Base-by-base conservation (phyloP, 1,139 yeast genomes). In the Sugiyamaella japonica region DNA sequence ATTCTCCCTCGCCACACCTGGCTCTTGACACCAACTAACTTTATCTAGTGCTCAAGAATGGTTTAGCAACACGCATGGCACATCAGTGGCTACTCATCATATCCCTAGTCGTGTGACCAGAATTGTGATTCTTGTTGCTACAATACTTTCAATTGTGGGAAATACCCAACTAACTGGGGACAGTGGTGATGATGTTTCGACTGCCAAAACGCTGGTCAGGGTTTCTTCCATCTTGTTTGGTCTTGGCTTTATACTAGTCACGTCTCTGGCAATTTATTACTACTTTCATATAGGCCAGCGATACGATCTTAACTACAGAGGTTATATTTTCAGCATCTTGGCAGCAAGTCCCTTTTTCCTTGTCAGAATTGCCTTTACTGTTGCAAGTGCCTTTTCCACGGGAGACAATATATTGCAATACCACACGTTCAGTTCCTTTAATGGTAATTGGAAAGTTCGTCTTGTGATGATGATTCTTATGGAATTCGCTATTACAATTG, bases 401-500 rank as follows among this genome's bases (percentile, higher is more conserved):
- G 9, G 31, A 29, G 40, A 20, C 9, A 41, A 53, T n/a, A 15
- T 53, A 13, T 9, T 46, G 20, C 36, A 28, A 7, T 53, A 50
- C 29, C 54, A 52, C 51, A 57, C 57, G 8, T 58, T 57, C 45
- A 57, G 57, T 48, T 13, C 45, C 5, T 58, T 57, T 31, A 50
- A 56, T 25, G 61, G 61, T 13, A 55, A 44, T 53, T 58, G 61
- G 61, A 42, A 36, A 15, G 48, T 50, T 12, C 56, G 50, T 25
- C 55, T 58, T 5, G 53, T 55, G 8, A 57, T 58, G 60, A 47
- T 52, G 41, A 48, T 58, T 32, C 15, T 55, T 28, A 57, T 57
- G 60, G 58, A 58, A 16, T 46, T 55, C 28, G 45, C 48, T 20
- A 50, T 52, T 23, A 38, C 25, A 28, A 39, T 48, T 23, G 48